Evolutionary conservation across 2,329 filamentous ascomycete genomes (phyloP), one percentile per base, ranked within the genome.

Genomic region (Penicillium aurantiogriseum): DNA sequence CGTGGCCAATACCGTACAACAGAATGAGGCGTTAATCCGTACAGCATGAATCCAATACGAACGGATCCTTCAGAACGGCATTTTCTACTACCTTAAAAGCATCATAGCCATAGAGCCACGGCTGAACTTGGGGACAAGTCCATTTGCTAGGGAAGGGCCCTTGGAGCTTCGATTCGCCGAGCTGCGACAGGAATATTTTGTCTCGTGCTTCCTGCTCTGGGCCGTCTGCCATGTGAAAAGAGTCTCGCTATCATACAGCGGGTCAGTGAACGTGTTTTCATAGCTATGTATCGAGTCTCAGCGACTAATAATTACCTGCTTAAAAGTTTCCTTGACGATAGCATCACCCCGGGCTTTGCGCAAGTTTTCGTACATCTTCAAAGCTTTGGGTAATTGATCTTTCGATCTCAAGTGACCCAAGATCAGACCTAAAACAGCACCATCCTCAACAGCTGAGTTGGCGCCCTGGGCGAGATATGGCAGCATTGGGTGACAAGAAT

Each of bases 361-460:
- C 36, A 39, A 39, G 10, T 39, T n/a, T 39, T 39, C 36, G n/a
- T 39, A 39, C 36, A 39, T 13, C 80, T 79, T 38, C 80, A 69
- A 25, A 73, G 71, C 66, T 82, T 82, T 1, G 0, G 77, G 77
- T 2, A 86, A 57, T 0, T 79, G 73, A 0, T 63, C 64, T 46
- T 76, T 79, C 0, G 69, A 71, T 35, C 75, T 71, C 10, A 87
- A 74, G 3, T 80, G 76, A 0, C 81, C 80, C 0, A 90, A 73
- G 1, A 89, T 65, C 0, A 79, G 76, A 0, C 87, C 87, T 0
- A 90, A 72, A 0, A 88, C 85, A 0, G 86, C 85, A 0, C 86
- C 87, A 52, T 90, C 88, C 67, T 90, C 87, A 1, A 90, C 77
- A 0, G 84, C 83, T 0, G 82, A 86, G 66, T 88, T 88, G 15